Percentiles rank a stretch among this genome's conserved stretches.
Evolutionary conservation across 202 grass and related monocot species (phyloP).

Genomic region (Setaria viridis): DNA sequence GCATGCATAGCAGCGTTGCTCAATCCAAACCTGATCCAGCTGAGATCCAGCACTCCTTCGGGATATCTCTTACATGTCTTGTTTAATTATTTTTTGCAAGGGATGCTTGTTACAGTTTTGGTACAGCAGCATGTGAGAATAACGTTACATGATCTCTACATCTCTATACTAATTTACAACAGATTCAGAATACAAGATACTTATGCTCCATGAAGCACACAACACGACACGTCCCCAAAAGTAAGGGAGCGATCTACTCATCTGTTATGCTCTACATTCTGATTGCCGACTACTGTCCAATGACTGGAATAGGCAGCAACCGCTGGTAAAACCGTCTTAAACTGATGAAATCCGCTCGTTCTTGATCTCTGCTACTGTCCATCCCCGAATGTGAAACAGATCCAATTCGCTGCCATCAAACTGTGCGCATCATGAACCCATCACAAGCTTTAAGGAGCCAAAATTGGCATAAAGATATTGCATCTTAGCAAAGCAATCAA

Average conservation of each 20-base stretch:
- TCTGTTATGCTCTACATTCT: neutral
- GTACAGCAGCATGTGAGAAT: neutral
- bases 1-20: neutral
- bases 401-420: neutral
- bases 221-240: neutral
- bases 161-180: constrained; percentile 1
- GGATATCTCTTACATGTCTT: too few relatives aligned
- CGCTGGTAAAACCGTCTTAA: neutral
- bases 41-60: neutral
- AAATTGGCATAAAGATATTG: neutral
- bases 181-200: neutral
- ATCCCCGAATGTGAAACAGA: constrained; percentile 2
- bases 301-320: neutral
- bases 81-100: neutral
- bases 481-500: neutral
- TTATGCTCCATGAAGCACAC: neutral
- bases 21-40: neutral
- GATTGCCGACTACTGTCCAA: neutral
- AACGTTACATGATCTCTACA: neutral
- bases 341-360: neutral
- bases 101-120: neutral
- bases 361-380: neutral
- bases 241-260: neutral
- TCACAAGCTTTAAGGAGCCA: constrained; percentile 2
- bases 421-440: neutral